Base-by-base conservation (phyloP, 768 basidiomycete genomes). In the Tricholoma terreum region DNA sequence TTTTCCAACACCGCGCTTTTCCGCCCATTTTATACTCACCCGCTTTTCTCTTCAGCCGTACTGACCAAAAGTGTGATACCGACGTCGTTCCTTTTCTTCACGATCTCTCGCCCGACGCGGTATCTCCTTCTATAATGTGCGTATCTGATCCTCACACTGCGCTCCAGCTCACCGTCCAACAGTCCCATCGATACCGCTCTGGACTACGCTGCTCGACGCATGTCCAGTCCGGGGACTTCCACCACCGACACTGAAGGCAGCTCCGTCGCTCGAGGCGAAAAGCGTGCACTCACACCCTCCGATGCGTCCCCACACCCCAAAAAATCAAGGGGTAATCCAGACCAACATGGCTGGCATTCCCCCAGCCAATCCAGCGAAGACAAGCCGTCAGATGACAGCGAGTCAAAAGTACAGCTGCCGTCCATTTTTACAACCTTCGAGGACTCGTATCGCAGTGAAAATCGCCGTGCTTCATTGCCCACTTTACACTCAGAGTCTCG, bases 141-240 rank as follows among this genome's bases (percentile, higher is more conserved):
- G 76, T 77, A 61, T 27, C 46, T 22, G 57, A 14, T 22, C 46
- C 19, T 33, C 27, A n/a, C n/a, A n/a, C n/a, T 46, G 11, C 55
- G 36, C 36, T 59, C 24, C 34, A 50, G 40, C 54, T 52, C 17
- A n/a, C 38, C 55, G 55, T 48, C 51, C 36, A 54, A 38, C 50
- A 58, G 65, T 42, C 53, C 55, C 8, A 61, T 65, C 48, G 61
- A 57, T 60, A 63, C 77, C 59, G 83, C 80, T 70, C 65, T 82
- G 61, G 83, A 84, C 71, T 84, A 87, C 81, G 69, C 77, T 59
- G 68, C 70, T 35, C 80, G 89, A 67, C 86, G 89, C 67, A 90
- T 92, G 90, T 90, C 90, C 71, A 80, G 81, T 69, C 89, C 86
- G 61, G 85, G 84, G 51, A 79, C 83, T 57, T 89, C 89, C 14